phyloP scores from a whole-genome alignment of 2,329 filamentous ascomycete species.

The Curvularia sp. region DNA sequence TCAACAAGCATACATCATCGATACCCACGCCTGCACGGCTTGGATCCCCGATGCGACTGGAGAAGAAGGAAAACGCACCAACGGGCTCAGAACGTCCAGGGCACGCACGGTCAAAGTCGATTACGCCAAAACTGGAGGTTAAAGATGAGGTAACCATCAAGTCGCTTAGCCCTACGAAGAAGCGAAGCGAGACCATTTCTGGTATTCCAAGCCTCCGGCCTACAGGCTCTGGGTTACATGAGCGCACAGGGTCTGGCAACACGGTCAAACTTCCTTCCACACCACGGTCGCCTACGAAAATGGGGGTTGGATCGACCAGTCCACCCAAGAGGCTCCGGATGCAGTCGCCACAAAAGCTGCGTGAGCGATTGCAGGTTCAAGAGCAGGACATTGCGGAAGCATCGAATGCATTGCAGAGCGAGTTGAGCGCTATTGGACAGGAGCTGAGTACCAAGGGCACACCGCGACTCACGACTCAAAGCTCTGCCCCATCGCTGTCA shows the following conservation, averaged over 20 bases:
- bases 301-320: conserved; percentile 23
- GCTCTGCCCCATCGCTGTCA: conserved; percentile 35
- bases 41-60: conserved; percentile 55
- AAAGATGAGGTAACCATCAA: conserved; percentile 50
- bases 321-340: conserved; percentile 51
- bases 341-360: conserved; percentile 70
- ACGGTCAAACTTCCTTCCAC: conserved; percentile 62
- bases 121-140: conserved; percentile 26
- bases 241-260: conserved; percentile 59
- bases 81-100: conserved; percentile 33
- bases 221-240: conserved; percentile 57
- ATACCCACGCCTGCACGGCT: conserved; percentile 51
- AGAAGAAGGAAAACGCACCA: conserved; percentile 49
- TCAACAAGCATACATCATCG: conserved; percentile 49
- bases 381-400: conserved; percentile 75
- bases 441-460: conserved; percentile 67
- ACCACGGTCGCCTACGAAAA: conserved; percentile 41
- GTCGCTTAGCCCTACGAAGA: conserved; percentile 52
- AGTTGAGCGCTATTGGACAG: conserved; percentile 79
- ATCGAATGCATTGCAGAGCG: conserved; percentile 73
- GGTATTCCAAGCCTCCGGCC: conserved; percentile 59
- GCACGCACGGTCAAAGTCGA: conserved; percentile 34
- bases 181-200: conserved; percentile 55
- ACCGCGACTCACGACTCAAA: conserved; percentile 44
- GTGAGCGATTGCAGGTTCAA: conserved; percentile 84